Percentiles rank a stretch among this genome's conserved stretches.
Evolutionary conservation across 23 red algal species (phyloP).

Genomic region (Cyanidiococcus yangmingshanensis): DNA sequence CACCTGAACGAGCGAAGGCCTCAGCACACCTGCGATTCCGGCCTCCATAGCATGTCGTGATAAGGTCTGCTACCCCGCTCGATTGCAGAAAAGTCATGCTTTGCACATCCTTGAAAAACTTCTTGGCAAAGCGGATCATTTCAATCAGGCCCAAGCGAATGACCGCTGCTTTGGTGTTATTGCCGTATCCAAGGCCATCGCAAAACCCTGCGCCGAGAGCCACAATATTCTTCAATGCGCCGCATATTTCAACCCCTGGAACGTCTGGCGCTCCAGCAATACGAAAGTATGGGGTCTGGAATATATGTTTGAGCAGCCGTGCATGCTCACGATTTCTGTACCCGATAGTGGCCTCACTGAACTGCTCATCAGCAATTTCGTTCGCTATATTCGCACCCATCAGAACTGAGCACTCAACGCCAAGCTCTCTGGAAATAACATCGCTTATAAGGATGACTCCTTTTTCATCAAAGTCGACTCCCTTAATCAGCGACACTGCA

Average conservation of each 20-base stretch:
- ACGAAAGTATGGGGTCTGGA: constrained; percentile 66
- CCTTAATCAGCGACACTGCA: constrained; percentile 84
- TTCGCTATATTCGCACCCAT: constrained; percentile 88
- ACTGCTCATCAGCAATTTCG: constrained; percentile 78
- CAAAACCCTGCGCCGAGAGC: constrained; percentile 77
- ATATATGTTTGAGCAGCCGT: constrained; percentile 45
- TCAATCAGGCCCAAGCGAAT: constrained; percentile 80
- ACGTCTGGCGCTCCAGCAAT: constrained; percentile 53
- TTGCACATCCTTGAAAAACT: constrained; percentile 45
- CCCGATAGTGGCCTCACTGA: constrained; percentile 81
- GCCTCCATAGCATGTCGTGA: constrained; percentile 85
- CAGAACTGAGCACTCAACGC: constrained; percentile 56
- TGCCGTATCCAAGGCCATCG: constrained; percentile 66
- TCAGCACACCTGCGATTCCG: constrained; percentile 61
- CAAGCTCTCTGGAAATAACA: constrained; percentile 59
- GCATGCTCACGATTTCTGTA: constrained; percentile 41
- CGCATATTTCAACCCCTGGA: constrained; percentile 67
- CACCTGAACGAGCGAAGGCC: constrained; percentile 47
- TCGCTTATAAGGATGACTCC: constrained; percentile 65
- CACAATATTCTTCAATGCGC: constrained; percentile 85
- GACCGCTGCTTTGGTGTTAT: constrained; percentile 77
- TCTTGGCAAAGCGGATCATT: constrained; percentile 68
- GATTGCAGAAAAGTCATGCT: constrained; percentile 61
- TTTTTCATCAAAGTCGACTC: constrained; percentile 58
- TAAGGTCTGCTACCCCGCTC: constrained; percentile 77